phyloP scores from a whole-genome alignment of 1,284 basidiomycete species.

The Anthracocystis setariae region DNA sequence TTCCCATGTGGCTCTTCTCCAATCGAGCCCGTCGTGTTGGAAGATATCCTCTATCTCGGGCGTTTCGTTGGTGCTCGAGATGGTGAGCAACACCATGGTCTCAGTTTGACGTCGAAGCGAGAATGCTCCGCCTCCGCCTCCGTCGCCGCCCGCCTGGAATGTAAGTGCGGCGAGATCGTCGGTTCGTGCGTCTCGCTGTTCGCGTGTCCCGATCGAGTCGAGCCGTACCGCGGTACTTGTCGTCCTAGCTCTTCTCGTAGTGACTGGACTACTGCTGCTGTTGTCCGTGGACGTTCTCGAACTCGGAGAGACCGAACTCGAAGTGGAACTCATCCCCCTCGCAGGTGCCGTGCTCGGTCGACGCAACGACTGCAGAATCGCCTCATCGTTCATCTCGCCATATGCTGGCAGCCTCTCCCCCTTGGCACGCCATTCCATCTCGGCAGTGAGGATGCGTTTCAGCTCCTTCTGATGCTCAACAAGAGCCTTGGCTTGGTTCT shows the following conservation, averaged over 20 bases:
- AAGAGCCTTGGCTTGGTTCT: constrained; percentile 47
- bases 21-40: constrained; percentile 48
- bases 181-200: constrained; percentile 20
- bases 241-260: constrained; percentile 10
- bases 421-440: constrained; percentile 44
- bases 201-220: constrained; percentile 8
- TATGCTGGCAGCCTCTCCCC: constrained; percentile 41
- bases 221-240: constrained; percentile 16
- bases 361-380: constrained; percentile 33
- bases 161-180: constrained; percentile 25
- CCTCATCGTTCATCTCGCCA: constrained; percentile 32
- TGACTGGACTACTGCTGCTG: not conserved
- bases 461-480: constrained; percentile 44
- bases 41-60: constrained; percentile 47
- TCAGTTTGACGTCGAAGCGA: constrained; percentile 27
- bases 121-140: constrained; percentile 27
- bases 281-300: constrained; percentile 1
- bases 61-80: constrained; percentile 24
- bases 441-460: constrained; percentile 43
- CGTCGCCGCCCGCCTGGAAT: constrained; percentile 12
- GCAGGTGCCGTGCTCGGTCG: constrained; percentile 31
- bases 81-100: constrained; percentile 16
- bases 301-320: not conserved
- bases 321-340: constrained; percentile 5
- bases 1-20: constrained; percentile 47